phyloP scores from a whole-genome alignment of 768 basidiomycete species.

The Dioszegia crocea region DNA sequence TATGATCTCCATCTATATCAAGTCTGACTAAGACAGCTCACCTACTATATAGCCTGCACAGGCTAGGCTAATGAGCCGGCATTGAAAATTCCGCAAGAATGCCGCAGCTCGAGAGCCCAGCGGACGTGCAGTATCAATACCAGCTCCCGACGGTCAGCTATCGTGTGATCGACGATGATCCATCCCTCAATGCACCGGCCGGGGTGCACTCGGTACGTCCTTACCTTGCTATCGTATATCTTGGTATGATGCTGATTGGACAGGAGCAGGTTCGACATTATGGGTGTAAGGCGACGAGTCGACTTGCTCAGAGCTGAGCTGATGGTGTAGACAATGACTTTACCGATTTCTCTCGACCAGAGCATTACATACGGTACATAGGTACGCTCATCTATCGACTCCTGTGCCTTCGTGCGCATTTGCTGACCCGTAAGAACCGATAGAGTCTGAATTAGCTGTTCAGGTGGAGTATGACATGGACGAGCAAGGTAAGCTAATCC shows the following conservation, averaged over 20 bases:
- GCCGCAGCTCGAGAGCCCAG: slow-evolving; percentile 29
- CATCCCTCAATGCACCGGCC: slow-evolving; percentile 19
- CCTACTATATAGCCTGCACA: too few relatives aligned
- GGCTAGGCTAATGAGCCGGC: too few relatives aligned
- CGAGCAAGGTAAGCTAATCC: slow-evolving; percentile 69
- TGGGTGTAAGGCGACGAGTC: slow-evolving; percentile 37
- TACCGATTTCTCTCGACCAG: slow-evolving; percentile 65
- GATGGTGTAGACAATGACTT: slow-evolving; percentile 36
- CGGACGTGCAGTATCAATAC: slow-evolving; percentile 30
- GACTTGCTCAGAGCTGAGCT: too few relatives aligned
- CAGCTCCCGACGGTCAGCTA: slow-evolving; percentile 46
- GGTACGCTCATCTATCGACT: slow-evolving; percentile 54
- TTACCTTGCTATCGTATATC: neutral
- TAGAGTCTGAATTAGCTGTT: slow-evolving; percentile 82
- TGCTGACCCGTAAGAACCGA: slow-evolving; percentile 61
- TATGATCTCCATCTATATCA: too few relatives aligned
- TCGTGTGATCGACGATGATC: slow-evolving; percentile 37
- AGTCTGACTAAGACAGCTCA: too few relatives aligned
- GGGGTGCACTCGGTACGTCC: slow-evolving; percentile 31
- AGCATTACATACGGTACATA: slow-evolving; percentile 85
- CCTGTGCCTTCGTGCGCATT: neutral
- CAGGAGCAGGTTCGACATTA: slow-evolving; percentile 41
- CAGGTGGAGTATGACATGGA: slow-evolving; percentile 99
- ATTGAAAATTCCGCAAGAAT: slow-evolving; percentile 6
- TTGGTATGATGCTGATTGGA: slow-evolving; percentile 2